Evolutionary conservation across 345 rosid genomes (phyloP).

Genomic region (Viola odorata): DNA sequence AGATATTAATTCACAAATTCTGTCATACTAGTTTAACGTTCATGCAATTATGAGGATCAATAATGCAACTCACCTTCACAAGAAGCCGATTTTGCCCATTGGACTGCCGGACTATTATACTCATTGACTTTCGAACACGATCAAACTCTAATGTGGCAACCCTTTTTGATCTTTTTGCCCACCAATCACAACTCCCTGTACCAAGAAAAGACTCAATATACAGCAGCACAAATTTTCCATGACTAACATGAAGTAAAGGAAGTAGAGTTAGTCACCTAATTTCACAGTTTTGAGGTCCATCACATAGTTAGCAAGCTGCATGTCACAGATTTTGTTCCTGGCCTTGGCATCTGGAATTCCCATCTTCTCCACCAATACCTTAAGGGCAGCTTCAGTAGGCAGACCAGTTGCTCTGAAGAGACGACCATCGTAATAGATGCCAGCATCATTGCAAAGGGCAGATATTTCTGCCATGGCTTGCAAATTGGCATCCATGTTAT

Average conservation of each 20-base stretch:
- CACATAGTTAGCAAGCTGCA: conserved; percentile 54
- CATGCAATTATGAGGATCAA: background rate
- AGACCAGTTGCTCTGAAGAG: conserved; percentile 79
- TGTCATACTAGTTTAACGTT: background rate
- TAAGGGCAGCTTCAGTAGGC: conserved; percentile 96
- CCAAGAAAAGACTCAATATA: conserved; percentile 8
- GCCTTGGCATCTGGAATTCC: conserved; percentile 58
- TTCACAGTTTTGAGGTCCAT: conserved; percentile 54
- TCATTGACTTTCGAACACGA: conserved; percentile 80
- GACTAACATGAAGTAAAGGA: background rate
- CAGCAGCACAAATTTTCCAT: conserved; percentile 3
- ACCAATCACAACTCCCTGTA: conserved; percentile 76
- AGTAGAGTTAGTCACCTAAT: conserved; percentile 40
- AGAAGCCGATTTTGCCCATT: conserved; percentile 67
- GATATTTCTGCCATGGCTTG: conserved; percentile 79
- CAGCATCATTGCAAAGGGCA: conserved; percentile 88
- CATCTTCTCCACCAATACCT: conserved; percentile 91
- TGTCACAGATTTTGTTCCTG: conserved; percentile 42
- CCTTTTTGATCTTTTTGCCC: conserved; percentile 61
- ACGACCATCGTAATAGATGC: conserved; percentile 62
- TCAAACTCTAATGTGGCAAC: conserved; percentile 88
- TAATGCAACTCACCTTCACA: conserved; percentile 54
- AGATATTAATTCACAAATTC: background rate
- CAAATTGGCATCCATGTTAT: conserved; percentile 81
- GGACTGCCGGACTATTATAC: conserved; percentile 70